Conservation (phyloP, 805 yeast genomes). For the Sungouiella blattae region DNA sequence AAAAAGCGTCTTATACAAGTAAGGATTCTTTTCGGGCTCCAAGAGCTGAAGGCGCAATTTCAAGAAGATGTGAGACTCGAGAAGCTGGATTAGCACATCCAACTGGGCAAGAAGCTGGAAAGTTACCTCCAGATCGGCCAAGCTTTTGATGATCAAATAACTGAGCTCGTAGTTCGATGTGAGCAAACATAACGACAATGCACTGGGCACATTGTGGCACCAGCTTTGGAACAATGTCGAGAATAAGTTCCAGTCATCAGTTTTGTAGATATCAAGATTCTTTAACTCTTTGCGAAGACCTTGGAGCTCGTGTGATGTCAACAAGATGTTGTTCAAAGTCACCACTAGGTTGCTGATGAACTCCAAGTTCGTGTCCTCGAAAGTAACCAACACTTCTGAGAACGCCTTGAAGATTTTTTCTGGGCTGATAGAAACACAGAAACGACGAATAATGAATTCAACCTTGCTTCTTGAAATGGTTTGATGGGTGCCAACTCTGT, state of each 20-base stretch:
- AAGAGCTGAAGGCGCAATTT: conserved; percentile 81
- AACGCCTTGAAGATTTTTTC: conserved; percentile 79
- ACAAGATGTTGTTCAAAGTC: conserved; percentile 77
- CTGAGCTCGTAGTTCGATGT: conserved; percentile 89
- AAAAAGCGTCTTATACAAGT: conserved; percentile 79
- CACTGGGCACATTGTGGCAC: conserved; percentile 89
- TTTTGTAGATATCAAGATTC: conserved; percentile 47
- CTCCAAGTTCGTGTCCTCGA: conserved; percentile 53
- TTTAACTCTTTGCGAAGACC: conserved; percentile 64
- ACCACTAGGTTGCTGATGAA: conserved; percentile 82
- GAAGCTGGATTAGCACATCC: conserved; percentile 82
- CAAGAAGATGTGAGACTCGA: conserved; percentile 91
- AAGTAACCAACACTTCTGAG: conserved; percentile 63
- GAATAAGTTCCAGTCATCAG: conserved; percentile 67
- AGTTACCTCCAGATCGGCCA: conserved; percentile 78
- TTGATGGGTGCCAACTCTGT: conserved; percentile 18
- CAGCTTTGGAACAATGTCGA: conserved; percentile 79
- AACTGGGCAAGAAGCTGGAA: conserved; percentile 79
- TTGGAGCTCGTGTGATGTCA: conserved; percentile 80
- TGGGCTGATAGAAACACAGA: conserved; percentile 76
- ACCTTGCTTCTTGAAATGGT: conserved; percentile 55
- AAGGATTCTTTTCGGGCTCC: conserved; percentile 80
- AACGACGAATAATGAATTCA: conserved; percentile 79
- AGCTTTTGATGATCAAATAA: conserved; percentile 71
- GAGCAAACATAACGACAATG: conserved; percentile 76